These are phyloP conservation scores for Malassezia vespertilionis DNA, from an alignment of 1,284 basidiomycete genomes.

Conservation along the genomic window DNA sequence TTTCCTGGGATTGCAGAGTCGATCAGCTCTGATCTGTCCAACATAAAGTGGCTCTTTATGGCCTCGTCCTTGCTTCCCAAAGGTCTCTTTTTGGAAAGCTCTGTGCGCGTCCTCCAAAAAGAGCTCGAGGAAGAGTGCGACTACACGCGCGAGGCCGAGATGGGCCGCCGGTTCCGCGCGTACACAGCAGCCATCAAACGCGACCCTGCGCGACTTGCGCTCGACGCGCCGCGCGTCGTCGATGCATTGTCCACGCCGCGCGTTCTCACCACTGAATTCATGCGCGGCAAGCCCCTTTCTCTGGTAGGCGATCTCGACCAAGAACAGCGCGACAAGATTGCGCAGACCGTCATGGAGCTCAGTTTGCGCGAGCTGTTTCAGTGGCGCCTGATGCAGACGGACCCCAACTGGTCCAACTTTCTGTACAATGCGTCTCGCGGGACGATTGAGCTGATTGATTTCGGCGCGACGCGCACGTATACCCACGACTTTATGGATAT, in stretches of 20 bases:
- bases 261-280: slow-evolving; percentile 81
- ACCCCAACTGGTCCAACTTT: slow-evolving; percentile 98
- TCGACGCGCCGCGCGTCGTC: slow-evolving; percentile 71
- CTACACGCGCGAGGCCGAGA: slow-evolving; percentile 75
- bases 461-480: slow-evolving; percentile 85
- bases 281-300: slow-evolving; percentile 69
- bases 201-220: slow-evolving; percentile 48
- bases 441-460: slow-evolving; percentile 79
- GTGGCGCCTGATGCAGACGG: slow-evolving; percentile 91
- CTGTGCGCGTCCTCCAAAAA: slow-evolving; percentile 72
- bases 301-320: slow-evolving; percentile 57
- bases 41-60: slow-evolving; percentile 70
- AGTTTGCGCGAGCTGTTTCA: slow-evolving; percentile 82
- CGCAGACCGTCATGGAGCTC: slow-evolving; percentile 66
- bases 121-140: slow-evolving; percentile 93
- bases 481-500: slow-evolving; percentile 73
- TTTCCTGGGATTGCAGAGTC: slow-evolving; percentile 82
- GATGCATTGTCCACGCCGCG: slow-evolving; percentile 65
- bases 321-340: slow-evolving; percentile 72
- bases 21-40: slow-evolving; percentile 75
- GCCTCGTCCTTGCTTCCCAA: slow-evolving; percentile 71
- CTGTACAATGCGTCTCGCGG: slow-evolving; percentile 59
- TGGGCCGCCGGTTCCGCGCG: slow-evolving; percentile 57
- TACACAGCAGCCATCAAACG: slow-evolving; percentile 16
- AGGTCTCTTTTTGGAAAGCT: slow-evolving; percentile 66